A percentile compares a stretch with the other conserved stretches of the same genome.
These are phyloP conservation scores for Cladophialophora immunda DNA, from an alignment of 2,329 filamentous ascomycete genomes.

Conservation along the genomic window DNA sequence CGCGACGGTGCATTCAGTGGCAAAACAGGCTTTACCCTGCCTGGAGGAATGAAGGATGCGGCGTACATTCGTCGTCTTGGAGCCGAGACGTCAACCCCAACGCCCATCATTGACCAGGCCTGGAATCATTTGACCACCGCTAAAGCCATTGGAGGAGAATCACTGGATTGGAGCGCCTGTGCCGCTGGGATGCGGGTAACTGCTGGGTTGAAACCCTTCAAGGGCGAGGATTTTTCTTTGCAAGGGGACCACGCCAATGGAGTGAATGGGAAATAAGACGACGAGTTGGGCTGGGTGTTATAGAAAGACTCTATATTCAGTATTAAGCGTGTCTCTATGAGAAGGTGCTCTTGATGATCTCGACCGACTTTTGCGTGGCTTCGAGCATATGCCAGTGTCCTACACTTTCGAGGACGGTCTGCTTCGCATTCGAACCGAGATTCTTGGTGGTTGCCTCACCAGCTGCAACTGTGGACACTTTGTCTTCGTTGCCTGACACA, in stretches of 20 bases:
- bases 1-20: constrained; percentile 18
- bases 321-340: constrained; percentile 11
- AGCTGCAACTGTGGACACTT: constrained; percentile 49
- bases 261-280: constrained; percentile 10
- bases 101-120: constrained; percentile 21
- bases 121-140: constrained; percentile 25
- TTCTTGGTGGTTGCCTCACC: constrained; percentile 43
- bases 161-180: constrained; percentile 24
- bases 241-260: constrained; percentile 8
- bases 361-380: constrained; percentile 45
- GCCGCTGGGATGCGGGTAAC: constrained; percentile 21
- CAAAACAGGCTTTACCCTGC: constrained; percentile 22
- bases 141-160: constrained; percentile 19
- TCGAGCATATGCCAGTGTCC: constrained; percentile 63
- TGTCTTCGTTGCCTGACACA: constrained; percentile 57
- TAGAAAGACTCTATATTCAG: constrained; percentile 1
- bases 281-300: background rate
- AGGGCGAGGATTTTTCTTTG: constrained; percentile 23
- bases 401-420: constrained; percentile 41
- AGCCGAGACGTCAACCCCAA: constrained; percentile 19
- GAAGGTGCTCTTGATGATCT: constrained; percentile 23
- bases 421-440: constrained; percentile 36
- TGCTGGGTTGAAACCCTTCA: constrained; percentile 21
- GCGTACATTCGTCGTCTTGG: constrained; percentile 20
- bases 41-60: constrained; percentile 24